Conservation (phyloP, 2,329 filamentous ascomycete genomes). For the Aspergillus floridensis region DNA sequence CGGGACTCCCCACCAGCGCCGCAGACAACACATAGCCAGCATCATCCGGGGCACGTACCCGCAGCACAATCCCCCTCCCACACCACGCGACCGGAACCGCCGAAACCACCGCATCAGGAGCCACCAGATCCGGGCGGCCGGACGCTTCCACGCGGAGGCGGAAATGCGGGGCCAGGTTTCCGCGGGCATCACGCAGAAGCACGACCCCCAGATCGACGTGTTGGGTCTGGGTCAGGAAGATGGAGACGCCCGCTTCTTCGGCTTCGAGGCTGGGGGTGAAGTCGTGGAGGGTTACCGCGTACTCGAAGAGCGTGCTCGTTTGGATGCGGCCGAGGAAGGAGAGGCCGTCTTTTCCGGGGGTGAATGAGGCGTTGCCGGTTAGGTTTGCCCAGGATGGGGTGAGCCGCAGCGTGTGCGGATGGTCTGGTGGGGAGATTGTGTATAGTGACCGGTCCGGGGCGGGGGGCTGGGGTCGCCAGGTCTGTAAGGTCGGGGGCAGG, state of each 20-base stretch:
- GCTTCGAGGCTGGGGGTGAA: background rate
- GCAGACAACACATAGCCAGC: conserved; percentile 3
- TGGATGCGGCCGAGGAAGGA: conserved; percentile 16
- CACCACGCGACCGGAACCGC: background rate
- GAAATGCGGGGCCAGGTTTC: background rate
- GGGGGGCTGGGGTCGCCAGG: conserved; percentile 48
- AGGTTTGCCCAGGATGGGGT: conserved; percentile 53
- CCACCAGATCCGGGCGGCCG: background rate
- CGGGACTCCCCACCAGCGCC: background rate
- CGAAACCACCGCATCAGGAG: background rate
- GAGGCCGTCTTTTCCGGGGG: conserved; percentile 6
- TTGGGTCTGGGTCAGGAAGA: conserved; percentile 20
- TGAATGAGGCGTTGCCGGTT: conserved; percentile 46
- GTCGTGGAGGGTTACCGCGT: conserved; percentile 11
- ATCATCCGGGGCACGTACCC: conserved; percentile 3
- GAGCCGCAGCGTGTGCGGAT: conserved; percentile 48
- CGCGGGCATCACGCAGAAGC: background rate
- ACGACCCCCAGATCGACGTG: conserved; percentile 21
- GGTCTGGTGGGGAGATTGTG: conserved; percentile 44
- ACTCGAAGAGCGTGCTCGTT: conserved; percentile 20
- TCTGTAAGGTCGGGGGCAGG: conserved; percentile 55
- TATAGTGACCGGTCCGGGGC: conserved; percentile 45
- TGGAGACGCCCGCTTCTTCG: conserved; percentile 18
- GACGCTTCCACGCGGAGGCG: background rate
- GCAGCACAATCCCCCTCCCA: background rate